Percentiles rank a stretch among this genome's conserved stretches.
phyloP scores from a whole-genome alignment of 2,329 filamentous ascomycete species.

The Trichothecium roseum region DNA sequence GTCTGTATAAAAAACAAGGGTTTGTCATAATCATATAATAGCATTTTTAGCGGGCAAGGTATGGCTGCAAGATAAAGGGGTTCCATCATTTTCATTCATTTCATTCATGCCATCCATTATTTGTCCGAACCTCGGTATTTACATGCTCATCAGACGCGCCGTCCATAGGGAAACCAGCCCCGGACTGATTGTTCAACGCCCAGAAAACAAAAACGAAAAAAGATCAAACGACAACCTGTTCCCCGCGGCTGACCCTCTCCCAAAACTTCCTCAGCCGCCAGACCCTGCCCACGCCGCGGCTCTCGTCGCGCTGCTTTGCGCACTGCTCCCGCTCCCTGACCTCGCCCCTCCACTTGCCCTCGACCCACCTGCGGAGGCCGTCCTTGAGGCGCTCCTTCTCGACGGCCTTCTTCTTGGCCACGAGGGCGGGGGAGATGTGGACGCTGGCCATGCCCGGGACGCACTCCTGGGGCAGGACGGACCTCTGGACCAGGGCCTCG shows the following conservation, averaged over 20 bases:
- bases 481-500: slow-evolving; percentile 49
- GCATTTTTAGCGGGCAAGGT: too few relatives aligned
- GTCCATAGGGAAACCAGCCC: too few relatives aligned
- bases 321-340: slow-evolving; percentile 38
- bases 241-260: slow-evolving; percentile 45
- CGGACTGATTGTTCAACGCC: too few relatives aligned
- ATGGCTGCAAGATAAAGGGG: background rate
- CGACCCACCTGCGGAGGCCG: slow-evolving; percentile 53
- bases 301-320: slow-evolving; percentile 37
- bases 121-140: background rate
- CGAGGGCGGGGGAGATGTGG: slow-evolving; percentile 46
- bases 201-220: too few relatives aligned
- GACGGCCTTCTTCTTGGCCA: slow-evolving; percentile 51
- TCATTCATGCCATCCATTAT: background rate
- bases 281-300: slow-evolving; percentile 42
- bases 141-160: too few relatives aligned
- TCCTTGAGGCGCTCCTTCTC: slow-evolving; percentile 62
- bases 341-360: slow-evolving; percentile 42
- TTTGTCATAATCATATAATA: too few relatives aligned
- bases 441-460: slow-evolving; percentile 32
- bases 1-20: slow-evolving; percentile 9
- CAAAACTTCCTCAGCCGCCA: slow-evolving; percentile 55
- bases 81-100: too few relatives aligned
- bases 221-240: slow-evolving; percentile 8
- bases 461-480: slow-evolving; percentile 56